phyloP scores from a whole-genome alignment of 192 early-diverging fungal species.

The Backusella tarrabulga region DNA sequence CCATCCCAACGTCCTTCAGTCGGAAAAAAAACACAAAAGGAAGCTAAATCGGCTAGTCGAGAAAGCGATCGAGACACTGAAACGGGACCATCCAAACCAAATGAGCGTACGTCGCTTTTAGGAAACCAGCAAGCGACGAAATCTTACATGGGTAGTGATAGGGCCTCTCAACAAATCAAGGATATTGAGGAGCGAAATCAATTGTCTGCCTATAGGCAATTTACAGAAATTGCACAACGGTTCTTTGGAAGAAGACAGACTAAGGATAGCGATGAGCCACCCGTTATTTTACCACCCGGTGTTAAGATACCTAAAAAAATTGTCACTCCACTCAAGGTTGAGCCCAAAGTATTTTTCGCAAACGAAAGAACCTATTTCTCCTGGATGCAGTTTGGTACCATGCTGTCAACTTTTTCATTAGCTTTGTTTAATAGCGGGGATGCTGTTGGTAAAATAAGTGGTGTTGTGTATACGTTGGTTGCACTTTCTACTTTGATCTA shows the following conservation, averaged over 20 bases:
- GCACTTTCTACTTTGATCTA: constrained; percentile 69
- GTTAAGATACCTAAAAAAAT: constrained; percentile 42
- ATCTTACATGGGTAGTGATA: background rate
- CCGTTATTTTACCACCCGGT: constrained; percentile 24
- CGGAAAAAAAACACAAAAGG: background rate
- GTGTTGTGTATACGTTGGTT: constrained; percentile 68
- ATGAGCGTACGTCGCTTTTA: constrained; percentile 17
- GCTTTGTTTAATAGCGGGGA: constrained; percentile 76
- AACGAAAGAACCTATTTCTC: constrained; percentile 83
- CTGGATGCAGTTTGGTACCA: constrained; percentile 75
- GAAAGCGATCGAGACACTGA: background rate
- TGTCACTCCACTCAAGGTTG: constrained; percentile 59
- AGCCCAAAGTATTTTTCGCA: constrained; percentile 85
- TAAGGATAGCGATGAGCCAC: too few species aligned
- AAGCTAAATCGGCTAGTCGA: background rate
- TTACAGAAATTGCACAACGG: background rate
- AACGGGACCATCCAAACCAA: background rate
- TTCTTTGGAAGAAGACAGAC: background rate
- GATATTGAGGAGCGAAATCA: background rate
- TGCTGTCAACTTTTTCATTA: constrained; percentile 65
- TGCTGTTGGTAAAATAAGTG: constrained; percentile 58
- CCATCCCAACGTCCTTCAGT: constrained; percentile 17
- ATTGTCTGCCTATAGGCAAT: background rate
- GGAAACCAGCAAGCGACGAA: background rate
- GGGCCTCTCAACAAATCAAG: background rate